Conservation (phyloP, 176 grass and related monocot genomes). For the Canna indica region DNA sequence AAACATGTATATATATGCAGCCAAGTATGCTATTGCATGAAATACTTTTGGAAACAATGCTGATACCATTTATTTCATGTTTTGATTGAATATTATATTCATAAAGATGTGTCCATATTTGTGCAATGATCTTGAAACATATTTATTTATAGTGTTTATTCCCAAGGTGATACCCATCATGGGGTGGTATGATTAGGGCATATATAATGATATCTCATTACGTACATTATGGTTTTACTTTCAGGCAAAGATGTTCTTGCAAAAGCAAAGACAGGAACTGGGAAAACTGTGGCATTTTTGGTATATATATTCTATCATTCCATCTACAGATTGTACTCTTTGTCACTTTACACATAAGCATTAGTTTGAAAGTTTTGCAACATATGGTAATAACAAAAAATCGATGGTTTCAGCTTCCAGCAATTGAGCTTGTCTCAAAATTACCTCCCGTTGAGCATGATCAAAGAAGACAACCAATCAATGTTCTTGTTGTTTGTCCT, state of each 20-base stretch:
- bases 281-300: slow-evolving; percentile 98
- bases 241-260: slow-evolving; percentile 95
- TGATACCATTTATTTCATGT: no score
- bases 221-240: slow-evolving; percentile 16
- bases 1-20: no score
- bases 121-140: no score
- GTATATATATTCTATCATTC: slow-evolving; percentile 16
- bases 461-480: slow-evolving; percentile 48
- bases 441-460: slow-evolving; percentile 38
- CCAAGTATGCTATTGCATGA: no score
- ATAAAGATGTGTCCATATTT: no score
- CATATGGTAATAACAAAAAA: neutral
- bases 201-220: slow-evolving; percentile 1
- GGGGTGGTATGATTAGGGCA: neutral
- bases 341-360: neutral
- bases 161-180: neutral
- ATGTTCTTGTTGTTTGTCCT: slow-evolving; percentile 77
- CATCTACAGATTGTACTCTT: neutral
- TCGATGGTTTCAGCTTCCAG: slow-evolving; percentile 70
- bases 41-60: no score
- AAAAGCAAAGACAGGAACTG: slow-evolving; percentile 97
- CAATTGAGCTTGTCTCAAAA: slow-evolving; percentile 66
- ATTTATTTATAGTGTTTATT: neutral
- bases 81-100: no score
- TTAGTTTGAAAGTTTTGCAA: slow-evolving; percentile 23